Evolutionary conservation across 192 early-diverging fungal species (phyloP).

Genomic region (Mortierella claussenii): DNA sequence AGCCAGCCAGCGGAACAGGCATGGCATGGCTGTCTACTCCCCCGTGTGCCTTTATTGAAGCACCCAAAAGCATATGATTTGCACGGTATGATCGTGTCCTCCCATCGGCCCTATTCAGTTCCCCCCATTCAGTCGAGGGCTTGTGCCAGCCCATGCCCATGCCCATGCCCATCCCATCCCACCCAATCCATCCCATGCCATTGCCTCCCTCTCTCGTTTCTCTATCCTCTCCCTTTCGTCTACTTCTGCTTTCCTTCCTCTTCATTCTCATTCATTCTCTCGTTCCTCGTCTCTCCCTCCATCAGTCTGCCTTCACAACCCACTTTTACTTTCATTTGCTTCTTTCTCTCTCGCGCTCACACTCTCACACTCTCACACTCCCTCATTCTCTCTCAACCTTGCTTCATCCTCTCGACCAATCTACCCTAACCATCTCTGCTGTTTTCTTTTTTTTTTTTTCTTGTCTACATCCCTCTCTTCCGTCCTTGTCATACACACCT

Average conservation of each 20-base stretch:
- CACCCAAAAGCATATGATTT: conserved; percentile 39
- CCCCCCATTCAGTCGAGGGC: too few species aligned
- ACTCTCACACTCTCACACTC: neutral
- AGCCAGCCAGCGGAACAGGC: too few species aligned
- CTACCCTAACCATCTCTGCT: neutral
- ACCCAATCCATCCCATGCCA: too few species aligned
- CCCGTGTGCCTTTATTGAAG: too few species aligned
- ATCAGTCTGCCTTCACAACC: neutral
- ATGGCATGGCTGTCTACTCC: too few species aligned
- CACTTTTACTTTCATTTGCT: neutral
- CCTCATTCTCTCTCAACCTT: neutral
- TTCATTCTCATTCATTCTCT: conserved; percentile 2
- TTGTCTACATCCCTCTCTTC: neutral
- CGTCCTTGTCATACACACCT: neutral
- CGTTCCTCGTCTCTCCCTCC: neutral
- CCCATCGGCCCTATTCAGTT: too few species aligned
- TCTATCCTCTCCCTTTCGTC: neutral
- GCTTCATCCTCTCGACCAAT: neutral
- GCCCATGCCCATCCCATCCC: too few species aligned
- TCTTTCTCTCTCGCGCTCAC: neutral
- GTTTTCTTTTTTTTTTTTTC: conserved; percentile 1
- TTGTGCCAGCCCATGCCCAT: too few species aligned
- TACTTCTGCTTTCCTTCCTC: conserved; percentile 7
- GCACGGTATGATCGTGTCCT: conserved; percentile 7
- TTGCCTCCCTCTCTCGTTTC: neutral